Percentiles rank a stretch among this genome's conserved stretches.
phyloP scores from a whole-genome alignment of 139 green algal genomes.

The Chlamydomonas applanata region DNA sequence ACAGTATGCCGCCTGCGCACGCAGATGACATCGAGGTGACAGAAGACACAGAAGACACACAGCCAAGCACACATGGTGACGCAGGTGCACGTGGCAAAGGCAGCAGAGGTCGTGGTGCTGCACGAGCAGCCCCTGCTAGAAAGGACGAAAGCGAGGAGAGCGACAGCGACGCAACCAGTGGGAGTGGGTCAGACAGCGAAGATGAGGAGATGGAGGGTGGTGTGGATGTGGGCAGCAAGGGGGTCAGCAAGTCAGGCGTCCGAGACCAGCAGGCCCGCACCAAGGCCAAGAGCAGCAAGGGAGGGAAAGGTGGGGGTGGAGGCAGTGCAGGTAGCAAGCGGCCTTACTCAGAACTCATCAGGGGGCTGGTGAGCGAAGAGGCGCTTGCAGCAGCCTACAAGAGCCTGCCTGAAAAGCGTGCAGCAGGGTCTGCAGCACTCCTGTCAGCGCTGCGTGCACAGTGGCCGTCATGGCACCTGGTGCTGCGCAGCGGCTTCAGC shows the following conservation, averaged over 20 bases:
- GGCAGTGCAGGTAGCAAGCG: neutral
- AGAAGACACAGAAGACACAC: neutral
- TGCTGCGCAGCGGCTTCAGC: constrained; percentile 52
- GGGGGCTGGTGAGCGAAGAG: constrained; percentile 23
- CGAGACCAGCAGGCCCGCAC: neutral
- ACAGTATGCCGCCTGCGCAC: too few species aligned
- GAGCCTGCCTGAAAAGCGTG: constrained; percentile 23
- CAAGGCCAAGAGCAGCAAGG: neutral
- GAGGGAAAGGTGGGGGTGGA: neutral
- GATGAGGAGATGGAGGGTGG: neutral
- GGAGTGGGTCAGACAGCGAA: too few species aligned
- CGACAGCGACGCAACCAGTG: neutral
- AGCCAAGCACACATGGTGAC: neutral
- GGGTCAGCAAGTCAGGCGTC: too few species aligned
- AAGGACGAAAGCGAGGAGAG: neutral
- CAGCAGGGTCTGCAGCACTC: constrained; percentile 18
- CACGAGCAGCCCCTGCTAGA: neutral
- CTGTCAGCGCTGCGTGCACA: constrained; percentile 1
- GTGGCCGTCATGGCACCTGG: constrained; percentile 6
- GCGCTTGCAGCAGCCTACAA: constrained; percentile 6
- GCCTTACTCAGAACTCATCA: constrained; percentile 2
- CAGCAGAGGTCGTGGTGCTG: too few species aligned
- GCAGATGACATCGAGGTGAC: too few species aligned
- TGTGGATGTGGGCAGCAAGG: neutral
- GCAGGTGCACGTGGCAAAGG: neutral